A percentile compares a stretch with the other conserved stretches of the same genome.
These are phyloP conservation scores for Wallemia ichthyophaga DNA, from an alignment of 1,284 basidiomycete species.

Conservation along the genomic window DNA sequence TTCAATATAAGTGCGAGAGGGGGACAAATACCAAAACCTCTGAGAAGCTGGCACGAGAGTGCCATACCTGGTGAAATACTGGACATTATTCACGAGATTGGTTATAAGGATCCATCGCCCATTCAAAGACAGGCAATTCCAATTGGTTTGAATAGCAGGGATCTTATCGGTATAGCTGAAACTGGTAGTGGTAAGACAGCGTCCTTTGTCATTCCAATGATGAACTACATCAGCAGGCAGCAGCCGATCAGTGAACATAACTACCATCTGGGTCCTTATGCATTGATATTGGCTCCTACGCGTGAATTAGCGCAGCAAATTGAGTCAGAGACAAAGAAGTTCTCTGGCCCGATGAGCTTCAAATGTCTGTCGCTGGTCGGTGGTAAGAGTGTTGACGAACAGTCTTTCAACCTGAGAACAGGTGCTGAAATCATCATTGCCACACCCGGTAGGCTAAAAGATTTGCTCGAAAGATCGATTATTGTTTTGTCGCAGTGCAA, in stretches of 20 bases:
- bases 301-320: slow-evolving; percentile 96
- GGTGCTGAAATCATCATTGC: slow-evolving; percentile 96
- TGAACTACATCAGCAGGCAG: slow-evolving; percentile 64
- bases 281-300: slow-evolving; percentile 77
- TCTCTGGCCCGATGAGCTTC: slow-evolving; percentile 59
- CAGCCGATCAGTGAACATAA: slow-evolving; percentile 67
- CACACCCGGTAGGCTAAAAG: slow-evolving; percentile 87
- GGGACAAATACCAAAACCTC: slow-evolving; percentile 66
- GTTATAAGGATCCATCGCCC: slow-evolving; percentile 84
- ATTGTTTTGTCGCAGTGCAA: slow-evolving; percentile 84
- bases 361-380: slow-evolving; percentile 91
- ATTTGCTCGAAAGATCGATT: slow-evolving; percentile 83
- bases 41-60: slow-evolving; percentile 76
- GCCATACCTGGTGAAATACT: slow-evolving; percentile 47
- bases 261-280: slow-evolving; percentile 70
- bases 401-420: slow-evolving; percentile 77
- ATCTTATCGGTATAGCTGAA: slow-evolving; percentile 93
- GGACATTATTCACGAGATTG: slow-evolving; percentile 58
- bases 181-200: slow-evolving; percentile 98
- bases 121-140: slow-evolving; percentile 97
- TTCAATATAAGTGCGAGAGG: slow-evolving; percentile 64
- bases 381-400: slow-evolving; percentile 80
- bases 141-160: slow-evolving; percentile 78
- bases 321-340: slow-evolving; percentile 68
- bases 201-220: slow-evolving; percentile 95